Percentiles rank a stretch among this genome's conserved stretches.
Evolutionary conservation across 1,139 yeast species (phyloP).

Genomic region (Hemisphaericaspora subhashii): DNA sequence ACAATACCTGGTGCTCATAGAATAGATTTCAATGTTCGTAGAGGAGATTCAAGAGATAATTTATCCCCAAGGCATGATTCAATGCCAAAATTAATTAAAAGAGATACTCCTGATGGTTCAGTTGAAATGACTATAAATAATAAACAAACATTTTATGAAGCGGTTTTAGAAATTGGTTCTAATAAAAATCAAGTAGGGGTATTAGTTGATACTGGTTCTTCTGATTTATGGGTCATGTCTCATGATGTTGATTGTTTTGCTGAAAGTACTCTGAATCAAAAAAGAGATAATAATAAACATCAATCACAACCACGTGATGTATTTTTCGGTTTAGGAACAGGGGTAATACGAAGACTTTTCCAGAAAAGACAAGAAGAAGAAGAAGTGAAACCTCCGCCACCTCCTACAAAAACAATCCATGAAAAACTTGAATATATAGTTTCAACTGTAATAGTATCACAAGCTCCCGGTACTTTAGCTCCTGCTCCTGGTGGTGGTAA

Average conservation of each 20-base stretch:
- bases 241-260: conserved; percentile 28
- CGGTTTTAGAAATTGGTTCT: conserved; percentile 38
- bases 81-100: conserved; percentile 24
- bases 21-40: conserved; percentile 28
- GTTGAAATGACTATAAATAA: conserved; percentile 43
- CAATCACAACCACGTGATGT: not conserved
- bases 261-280: conserved; percentile 4
- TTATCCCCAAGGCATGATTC: conserved; percentile 16
- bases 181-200: conserved; percentile 30
- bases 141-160: conserved; percentile 49
- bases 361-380: not conserved
- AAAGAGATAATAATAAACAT: conserved; percentile 5
- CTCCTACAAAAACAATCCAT: not conserved
- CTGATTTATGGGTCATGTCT: conserved; percentile 48
- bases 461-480: not conserved
- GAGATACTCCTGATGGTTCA: conserved; percentile 33
- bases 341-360: not conserved
- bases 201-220: conserved; percentile 47
- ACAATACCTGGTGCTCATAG: conserved; percentile 8
- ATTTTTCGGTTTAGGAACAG: not conserved
- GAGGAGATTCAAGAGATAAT: conserved; percentile 24
- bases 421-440: no score
- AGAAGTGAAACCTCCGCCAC: no score
- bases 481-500: conserved; percentile 8
- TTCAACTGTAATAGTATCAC: not conserved